Base-by-base conservation (phyloP, 768 basidiomycete genomes). In the Lactifluus echinatus region DNA sequence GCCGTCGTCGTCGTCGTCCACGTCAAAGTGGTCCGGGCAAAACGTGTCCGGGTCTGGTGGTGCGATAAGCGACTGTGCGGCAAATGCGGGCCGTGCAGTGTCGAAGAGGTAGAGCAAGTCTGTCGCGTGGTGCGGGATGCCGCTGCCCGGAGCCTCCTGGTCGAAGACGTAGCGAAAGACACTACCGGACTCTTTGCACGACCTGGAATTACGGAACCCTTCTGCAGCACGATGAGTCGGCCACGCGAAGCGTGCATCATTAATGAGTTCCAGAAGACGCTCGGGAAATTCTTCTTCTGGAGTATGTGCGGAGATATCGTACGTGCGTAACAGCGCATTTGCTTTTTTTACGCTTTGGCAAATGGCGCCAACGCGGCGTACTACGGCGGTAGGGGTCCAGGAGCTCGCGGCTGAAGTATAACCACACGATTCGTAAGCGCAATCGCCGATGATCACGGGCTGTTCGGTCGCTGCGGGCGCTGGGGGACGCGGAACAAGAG, bases 161-260 rank as follows among this genome's bases (percentile, higher is more conserved):
- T 90, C 88, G 66, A 90, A 90, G 17, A 87, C 81, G 63, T 87
- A 90, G 56, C 88, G 77, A 82, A 83, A 90, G 5, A 88, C 85
- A n/a, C 78, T 78, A 39, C 73, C 73, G 52, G 75, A 75, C 2
- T 43, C 33, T 5, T 42, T 48, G 6, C 6, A 8, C 1, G 14
- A 23, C 21, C 45, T 29, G 2, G 61, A 40, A 14, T 21, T 48
- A 8, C 42, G 58, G n/a, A 54, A 53, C 31, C 29, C 36, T 50
- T 76, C 71, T 3, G 77, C 79, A 34, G 84, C 71, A 59, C 82
- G 80, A 24, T 90, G 83, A 1, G 83, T 85, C 10, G 86, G 86
- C 86, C 86, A 90, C 14, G 85, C 84, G 33, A 89, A 75, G 24
- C 84, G 80, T 11, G 85, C 77, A 59, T 90, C 88, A 62, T 84